A percentile compares a stretch with the other conserved stretches of the same genome.
Evolutionary conservation across 2,329 filamentous ascomycete species (phyloP).

Genomic region (Claviceps maximensis): DNA sequence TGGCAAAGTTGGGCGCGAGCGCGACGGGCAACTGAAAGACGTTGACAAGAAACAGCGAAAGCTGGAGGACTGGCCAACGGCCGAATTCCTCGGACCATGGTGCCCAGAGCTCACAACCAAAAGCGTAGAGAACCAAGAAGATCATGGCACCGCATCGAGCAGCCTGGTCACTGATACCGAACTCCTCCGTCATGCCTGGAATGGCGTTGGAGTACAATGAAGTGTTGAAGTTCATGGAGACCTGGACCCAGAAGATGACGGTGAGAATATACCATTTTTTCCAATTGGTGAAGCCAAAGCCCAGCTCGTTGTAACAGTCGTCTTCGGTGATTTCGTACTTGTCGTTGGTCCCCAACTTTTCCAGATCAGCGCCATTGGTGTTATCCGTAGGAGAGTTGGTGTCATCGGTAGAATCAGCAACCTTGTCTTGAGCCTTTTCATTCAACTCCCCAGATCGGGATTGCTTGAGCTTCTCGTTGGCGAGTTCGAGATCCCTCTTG

Average conservation of each 20-base stretch:
- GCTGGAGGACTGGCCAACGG: slow-evolving; percentile 61
- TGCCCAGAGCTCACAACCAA: slow-evolving; percentile 80
- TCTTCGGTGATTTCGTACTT: slow-evolving; percentile 36
- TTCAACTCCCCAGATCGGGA: slow-evolving; percentile 8
- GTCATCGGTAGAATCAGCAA: slow-evolving; percentile 5
- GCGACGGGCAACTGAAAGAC: slow-evolving; percentile 62
- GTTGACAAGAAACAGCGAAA: slow-evolving; percentile 62
- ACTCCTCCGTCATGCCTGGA: slow-evolving; percentile 51
- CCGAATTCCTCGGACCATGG: slow-evolving; percentile 79
- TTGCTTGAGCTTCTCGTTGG: slow-evolving; percentile 24
- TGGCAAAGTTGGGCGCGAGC: slow-evolving; percentile 58
- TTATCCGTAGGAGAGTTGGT: slow-evolving; percentile 19
- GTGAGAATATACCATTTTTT: slow-evolving; percentile 63
- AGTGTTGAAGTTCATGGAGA: slow-evolving; percentile 71
- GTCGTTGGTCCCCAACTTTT: slow-evolving; percentile 25
- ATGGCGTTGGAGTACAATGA: slow-evolving; percentile 60
- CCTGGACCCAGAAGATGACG: slow-evolving; percentile 62
- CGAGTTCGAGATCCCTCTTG: slow-evolving; percentile 20
- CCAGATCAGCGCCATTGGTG: slow-evolving; percentile 12
- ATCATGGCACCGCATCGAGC: slow-evolving; percentile 64
- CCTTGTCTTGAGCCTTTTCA: neutral
- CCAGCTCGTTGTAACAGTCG: slow-evolving; percentile 54
- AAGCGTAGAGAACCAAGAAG: slow-evolving; percentile 68
- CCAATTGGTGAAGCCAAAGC: slow-evolving; percentile 43
- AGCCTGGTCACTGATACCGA: slow-evolving; percentile 51